A percentile compares a stretch with the other conserved stretches of the same genome.
phyloP scores from a whole-genome alignment of 1,284 basidiomycete genomes.

The Microstroma glucosiphilum region DNA sequence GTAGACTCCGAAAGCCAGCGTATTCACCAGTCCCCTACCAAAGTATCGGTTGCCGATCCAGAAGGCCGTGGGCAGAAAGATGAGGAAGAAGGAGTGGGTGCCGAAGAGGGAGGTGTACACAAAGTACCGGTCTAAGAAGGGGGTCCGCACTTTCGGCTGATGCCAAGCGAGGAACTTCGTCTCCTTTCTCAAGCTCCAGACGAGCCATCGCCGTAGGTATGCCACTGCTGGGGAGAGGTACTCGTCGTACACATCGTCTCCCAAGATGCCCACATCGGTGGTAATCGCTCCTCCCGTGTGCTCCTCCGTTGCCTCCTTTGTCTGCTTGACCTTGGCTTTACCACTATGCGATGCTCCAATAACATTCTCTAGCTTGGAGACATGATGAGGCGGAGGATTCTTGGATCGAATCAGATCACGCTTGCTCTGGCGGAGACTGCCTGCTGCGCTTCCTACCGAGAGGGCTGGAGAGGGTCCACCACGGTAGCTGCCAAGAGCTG shows the following conservation, averaged over 20 bases:
- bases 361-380: conserved; percentile 2
- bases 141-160: conserved; percentile 37
- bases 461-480: not conserved
- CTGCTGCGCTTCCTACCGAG: not conserved
- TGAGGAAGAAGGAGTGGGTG: conserved; percentile 89
- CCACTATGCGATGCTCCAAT: not conserved
- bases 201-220: conserved; percentile 23
- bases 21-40: conserved; percentile 61
- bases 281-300: conserved; percentile 20
- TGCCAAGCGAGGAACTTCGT: conserved; percentile 26
- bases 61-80: conserved; percentile 73
- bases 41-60: conserved; percentile 74
- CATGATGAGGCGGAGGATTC: not conserved
- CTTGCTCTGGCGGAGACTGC: not conserved
- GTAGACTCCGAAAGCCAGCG: conserved; percentile 77
- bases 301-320: conserved; percentile 6
- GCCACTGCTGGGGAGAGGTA: conserved; percentile 30
- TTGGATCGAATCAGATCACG: conserved; percentile 4
- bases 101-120: conserved; percentile 76
- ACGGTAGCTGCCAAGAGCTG: not conserved
- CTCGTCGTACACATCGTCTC: conserved; percentile 33
- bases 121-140: conserved; percentile 77
- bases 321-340: not conserved
- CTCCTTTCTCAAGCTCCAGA: conserved; percentile 23
- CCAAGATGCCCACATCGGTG: conserved; percentile 33